phyloP scores from a whole-genome alignment of 2,329 filamentous ascomycete species.

The Xylariaceae sp. region DNA sequence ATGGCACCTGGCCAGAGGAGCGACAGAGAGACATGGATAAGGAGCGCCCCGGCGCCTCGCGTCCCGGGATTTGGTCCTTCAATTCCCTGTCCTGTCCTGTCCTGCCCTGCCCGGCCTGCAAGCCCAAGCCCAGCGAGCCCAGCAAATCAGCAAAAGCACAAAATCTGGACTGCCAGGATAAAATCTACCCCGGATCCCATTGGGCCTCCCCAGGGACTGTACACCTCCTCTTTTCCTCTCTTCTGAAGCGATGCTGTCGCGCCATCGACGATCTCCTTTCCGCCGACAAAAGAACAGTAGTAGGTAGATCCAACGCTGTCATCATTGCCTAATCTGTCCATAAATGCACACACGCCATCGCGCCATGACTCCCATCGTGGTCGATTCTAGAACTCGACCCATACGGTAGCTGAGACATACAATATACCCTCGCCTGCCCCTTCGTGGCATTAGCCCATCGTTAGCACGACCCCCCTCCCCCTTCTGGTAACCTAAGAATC shows the following conservation, averaged over 20 bases:
- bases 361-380: slow-evolving; percentile 25
- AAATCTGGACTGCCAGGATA: neutral
- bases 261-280: slow-evolving; percentile 11
- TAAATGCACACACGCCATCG: slow-evolving; percentile 15
- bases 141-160: slow-evolving; percentile 7
- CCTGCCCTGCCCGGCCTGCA: no score
- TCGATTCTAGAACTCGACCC: slow-evolving; percentile 24
- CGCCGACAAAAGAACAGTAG: slow-evolving; percentile 7
- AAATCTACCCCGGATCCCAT: slow-evolving; percentile 16
- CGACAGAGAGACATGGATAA: neutral
- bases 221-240: slow-evolving; percentile 26
- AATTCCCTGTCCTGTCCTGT: neutral
- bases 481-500: neutral
- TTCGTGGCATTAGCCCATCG: slow-evolving; percentile 4
- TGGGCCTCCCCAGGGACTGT: slow-evolving; percentile 21
- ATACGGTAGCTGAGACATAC: slow-evolving; percentile 12
- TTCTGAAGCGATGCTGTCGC: slow-evolving; percentile 21
- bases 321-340: slow-evolving; percentile 20
- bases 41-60: slow-evolving; percentile 22
- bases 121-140: neutral
- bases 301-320: slow-evolving; percentile 11
- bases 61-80: slow-evolving; percentile 28
- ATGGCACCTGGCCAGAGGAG: neutral
- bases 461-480: slow-evolving; percentile 6
- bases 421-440: slow-evolving; percentile 7